Evolutionary conservation across 805 yeast genomes (phyloP).

Genomic region (Brettanomyces bruxellensis): DNA sequence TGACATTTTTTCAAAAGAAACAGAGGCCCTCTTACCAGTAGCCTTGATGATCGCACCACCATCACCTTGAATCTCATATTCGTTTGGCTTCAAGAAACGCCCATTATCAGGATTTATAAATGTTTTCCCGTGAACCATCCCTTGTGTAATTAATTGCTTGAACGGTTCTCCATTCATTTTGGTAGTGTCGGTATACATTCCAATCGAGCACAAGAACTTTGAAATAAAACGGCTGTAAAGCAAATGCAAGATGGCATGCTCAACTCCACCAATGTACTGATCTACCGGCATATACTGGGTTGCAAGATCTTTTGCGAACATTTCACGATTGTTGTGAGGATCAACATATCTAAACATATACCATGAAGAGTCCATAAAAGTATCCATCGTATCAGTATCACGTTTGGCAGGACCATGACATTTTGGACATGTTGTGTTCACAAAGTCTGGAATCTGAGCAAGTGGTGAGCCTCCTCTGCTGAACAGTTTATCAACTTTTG

Average conservation of each 20-base stretch:
- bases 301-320: slow-evolving; percentile 46
- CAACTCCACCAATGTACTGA: slow-evolving; percentile 89
- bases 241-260: slow-evolving; percentile 90
- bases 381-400: slow-evolving; percentile 98
- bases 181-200: slow-evolving; percentile 55
- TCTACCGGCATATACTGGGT: slow-evolving; percentile 69
- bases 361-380: slow-evolving; percentile 98
- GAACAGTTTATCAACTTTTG: slow-evolving; percentile 37
- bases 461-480: slow-evolving; percentile 61
- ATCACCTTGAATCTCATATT: slow-evolving; percentile 37
- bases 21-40: slow-evolving; percentile 41
- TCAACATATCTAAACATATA: slow-evolving; percentile 82
- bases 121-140: slow-evolving; percentile 96
- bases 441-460: slow-evolving; percentile 56
- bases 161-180: slow-evolving; percentile 69
- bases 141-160: slow-evolving; percentile 75
- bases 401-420: slow-evolving; percentile 69
- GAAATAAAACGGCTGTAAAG: slow-evolving; percentile 80
- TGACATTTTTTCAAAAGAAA: slow-evolving; percentile 88
- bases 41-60: slow-evolving; percentile 37
- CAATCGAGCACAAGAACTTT: slow-evolving; percentile 62
- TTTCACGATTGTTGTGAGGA: slow-evolving; percentile 45
- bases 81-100: slow-evolving; percentile 70
- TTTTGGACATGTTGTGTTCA: slow-evolving; percentile 68
- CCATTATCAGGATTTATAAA: slow-evolving; percentile 64